Conservation (phyloP, 78 protist genomes). For the Pigoraptor vietnamica region DNA sequence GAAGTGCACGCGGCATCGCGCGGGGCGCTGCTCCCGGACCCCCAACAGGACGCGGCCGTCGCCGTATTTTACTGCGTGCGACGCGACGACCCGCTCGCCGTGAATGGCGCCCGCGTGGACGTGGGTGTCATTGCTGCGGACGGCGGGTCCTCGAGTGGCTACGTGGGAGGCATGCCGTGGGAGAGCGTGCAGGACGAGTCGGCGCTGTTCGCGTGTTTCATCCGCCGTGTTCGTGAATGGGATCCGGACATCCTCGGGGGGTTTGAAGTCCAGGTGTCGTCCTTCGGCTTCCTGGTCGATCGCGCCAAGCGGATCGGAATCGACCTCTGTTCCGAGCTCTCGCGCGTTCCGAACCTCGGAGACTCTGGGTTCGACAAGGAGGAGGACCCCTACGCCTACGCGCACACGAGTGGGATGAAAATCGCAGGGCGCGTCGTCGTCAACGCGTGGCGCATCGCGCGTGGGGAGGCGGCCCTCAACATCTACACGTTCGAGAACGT, state of each 20-base stretch:
- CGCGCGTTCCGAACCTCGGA: neutral
- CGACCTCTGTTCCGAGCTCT: neutral
- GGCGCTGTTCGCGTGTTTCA: constrained; percentile 33
- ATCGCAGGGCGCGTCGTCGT: constrained; percentile 73
- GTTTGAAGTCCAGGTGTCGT: constrained; percentile 66
- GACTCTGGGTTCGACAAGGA: neutral
- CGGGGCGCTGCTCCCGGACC: neutral
- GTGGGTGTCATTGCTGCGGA: neutral
- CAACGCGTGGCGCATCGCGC: constrained; percentile 80
- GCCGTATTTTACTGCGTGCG: neutral
- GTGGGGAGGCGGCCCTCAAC: constrained; percentile 63
- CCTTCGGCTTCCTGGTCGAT: constrained; percentile 74
- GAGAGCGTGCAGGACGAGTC: constrained; percentile 18
- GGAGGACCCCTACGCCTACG: neutral
- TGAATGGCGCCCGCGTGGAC: neutral
- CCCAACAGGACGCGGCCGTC: neutral
- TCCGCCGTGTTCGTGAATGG: constrained; percentile 26
- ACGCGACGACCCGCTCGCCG: neutral
- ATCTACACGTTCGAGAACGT: constrained; percentile 50
- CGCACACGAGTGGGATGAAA: constrained; percentile 35
- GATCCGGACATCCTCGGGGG: constrained; percentile 84
- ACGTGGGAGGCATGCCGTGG: neutral
- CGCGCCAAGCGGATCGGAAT: constrained; percentile 30
- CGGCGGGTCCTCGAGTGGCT: neutral
- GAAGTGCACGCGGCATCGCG: neutral